A percentile compares a stretch with the other conserved stretches of the same genome.
Evolutionary conservation across 2,329 filamentous ascomycete genomes (phyloP).

Genomic region (Penicillium sp.): DNA sequence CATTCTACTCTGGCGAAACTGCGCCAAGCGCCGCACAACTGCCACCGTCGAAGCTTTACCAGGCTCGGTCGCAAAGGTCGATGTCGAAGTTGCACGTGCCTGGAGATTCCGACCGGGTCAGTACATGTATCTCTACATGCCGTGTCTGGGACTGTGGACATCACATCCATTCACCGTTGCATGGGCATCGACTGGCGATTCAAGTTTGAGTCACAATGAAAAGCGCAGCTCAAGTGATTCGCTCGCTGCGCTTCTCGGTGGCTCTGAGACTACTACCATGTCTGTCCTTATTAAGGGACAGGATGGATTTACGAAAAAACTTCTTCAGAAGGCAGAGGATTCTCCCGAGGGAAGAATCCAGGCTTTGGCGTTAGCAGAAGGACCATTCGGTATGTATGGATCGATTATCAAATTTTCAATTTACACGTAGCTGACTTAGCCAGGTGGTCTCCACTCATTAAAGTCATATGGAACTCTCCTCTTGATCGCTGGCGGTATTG

Average conservation of each 20-base stretch:
- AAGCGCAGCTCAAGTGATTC: conserved; percentile 34
- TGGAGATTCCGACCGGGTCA: conserved; percentile 45
- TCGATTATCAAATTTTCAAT: not conserved
- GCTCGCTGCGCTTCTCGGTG: conserved; percentile 26
- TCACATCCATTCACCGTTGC: conserved; percentile 46
- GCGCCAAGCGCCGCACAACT: conserved; percentile 46
- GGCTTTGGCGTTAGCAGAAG: conserved; percentile 33
- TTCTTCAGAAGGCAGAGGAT: conserved; percentile 28
- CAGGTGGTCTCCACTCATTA: conserved; percentile 32
- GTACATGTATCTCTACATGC: conserved; percentile 60
- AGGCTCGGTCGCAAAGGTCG: conserved; percentile 54
- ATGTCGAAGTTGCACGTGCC: conserved; percentile 30
- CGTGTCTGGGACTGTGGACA: conserved; percentile 43
- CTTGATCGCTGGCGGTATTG: conserved; percentile 38
- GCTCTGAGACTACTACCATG: conserved; percentile 28
- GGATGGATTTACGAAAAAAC: conserved; percentile 34
- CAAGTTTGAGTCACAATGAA: conserved; percentile 14
- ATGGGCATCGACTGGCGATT: conserved; percentile 32
- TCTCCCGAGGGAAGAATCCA: conserved; percentile 26
- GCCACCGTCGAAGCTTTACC: conserved; percentile 58
- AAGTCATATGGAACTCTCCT: conserved; percentile 35
- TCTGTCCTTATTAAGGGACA: conserved; percentile 35
- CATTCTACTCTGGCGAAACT: conserved; percentile 54
- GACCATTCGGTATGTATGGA: conserved; percentile 33
- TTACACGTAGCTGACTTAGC: not conserved